phyloP scores from a whole-genome alignment of 768 basidiomycete genomes.

The Termitomyces sp. region DNA sequence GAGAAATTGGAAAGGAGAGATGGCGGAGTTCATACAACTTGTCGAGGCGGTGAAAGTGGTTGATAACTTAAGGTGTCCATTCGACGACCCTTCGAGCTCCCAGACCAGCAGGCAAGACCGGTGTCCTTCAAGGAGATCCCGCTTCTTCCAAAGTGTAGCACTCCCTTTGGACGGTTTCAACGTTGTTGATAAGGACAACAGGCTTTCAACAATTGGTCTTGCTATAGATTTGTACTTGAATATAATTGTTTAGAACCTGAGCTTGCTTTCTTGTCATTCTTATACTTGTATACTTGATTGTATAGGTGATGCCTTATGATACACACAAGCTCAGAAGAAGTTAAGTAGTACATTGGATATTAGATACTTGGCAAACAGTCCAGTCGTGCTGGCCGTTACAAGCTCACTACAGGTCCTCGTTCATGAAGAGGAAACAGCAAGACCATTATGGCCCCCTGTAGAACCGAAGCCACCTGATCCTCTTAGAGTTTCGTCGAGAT shows the following conservation, averaged over 20 bases:
- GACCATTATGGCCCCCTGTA: conserved; percentile 76
- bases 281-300: too few relatives aligned
- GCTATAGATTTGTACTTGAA: too few relatives aligned
- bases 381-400: background rate
- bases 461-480: conserved; percentile 91
- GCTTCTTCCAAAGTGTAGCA: conserved; percentile 43
- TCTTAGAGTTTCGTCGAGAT: conserved; percentile 79
- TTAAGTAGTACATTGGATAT: background rate
- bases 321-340: background rate
- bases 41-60: conserved; percentile 79
- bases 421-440: conserved; percentile 24
- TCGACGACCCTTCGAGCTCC: conserved; percentile 27
- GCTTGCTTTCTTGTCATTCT: too few relatives aligned
- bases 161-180: conserved; percentile 51
- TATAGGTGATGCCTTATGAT: too few relatives aligned
- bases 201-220: background rate
- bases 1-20: conserved; percentile 42
- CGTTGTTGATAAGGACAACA: conserved; percentile 50
- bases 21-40: conserved; percentile 68
- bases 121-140: conserved; percentile 15
- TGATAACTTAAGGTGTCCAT: conserved; percentile 24
- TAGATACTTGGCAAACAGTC: background rate
- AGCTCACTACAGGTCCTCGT: background rate
- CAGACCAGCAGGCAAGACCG: conserved; percentile 20
- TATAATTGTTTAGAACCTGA: too few relatives aligned